A percentile compares a stretch with the other conserved stretches of the same genome.
These are phyloP conservation scores for Tetrapyrgos nigripes DNA, from an alignment of 1,284 basidiomycete species.

Conservation along the genomic window DNA sequence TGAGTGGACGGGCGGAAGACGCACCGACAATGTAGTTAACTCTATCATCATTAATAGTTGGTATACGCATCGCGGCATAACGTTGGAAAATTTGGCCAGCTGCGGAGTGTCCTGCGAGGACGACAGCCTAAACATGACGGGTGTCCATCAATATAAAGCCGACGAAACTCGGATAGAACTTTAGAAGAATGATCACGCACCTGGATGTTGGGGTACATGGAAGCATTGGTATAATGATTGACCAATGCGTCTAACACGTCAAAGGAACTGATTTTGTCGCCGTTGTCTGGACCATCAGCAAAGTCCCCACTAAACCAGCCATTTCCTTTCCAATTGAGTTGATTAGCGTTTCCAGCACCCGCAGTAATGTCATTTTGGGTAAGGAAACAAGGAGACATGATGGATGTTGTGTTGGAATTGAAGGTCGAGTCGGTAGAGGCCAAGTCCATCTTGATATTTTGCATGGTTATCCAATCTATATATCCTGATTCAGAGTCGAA, in stretches of 20 bases:
- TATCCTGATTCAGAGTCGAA: too few relatives aligned
- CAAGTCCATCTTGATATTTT: background rate
- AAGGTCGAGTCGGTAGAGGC: background rate
- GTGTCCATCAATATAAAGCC: background rate
- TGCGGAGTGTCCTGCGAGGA: too few relatives aligned
- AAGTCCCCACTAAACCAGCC: slow-evolving; percentile 5
- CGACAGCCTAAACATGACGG: too few relatives aligned
- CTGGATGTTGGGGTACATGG: background rate
- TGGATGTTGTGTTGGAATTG: slow-evolving; percentile 1
- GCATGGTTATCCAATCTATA: too few relatives aligned
- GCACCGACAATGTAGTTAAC: too few relatives aligned
- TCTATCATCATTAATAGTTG: too few relatives aligned
- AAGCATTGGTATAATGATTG: background rate
- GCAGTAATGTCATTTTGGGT: slow-evolving; percentile 2
- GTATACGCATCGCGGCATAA: too few relatives aligned
- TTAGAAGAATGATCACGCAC: background rate
- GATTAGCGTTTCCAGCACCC: background rate
- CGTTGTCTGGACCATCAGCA: background rate
- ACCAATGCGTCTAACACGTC: slow-evolving; percentile 5
- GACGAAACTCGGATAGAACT: too few relatives aligned
- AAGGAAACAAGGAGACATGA: slow-evolving; percentile 7
- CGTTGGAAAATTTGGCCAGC: too few relatives aligned
- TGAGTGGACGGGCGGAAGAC: too few relatives aligned
- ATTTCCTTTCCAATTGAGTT: background rate
- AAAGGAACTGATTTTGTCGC: background rate